Conservation (phyloP, 129 eudicot genomes). For the Ambrosia artemisiifolia region DNA sequence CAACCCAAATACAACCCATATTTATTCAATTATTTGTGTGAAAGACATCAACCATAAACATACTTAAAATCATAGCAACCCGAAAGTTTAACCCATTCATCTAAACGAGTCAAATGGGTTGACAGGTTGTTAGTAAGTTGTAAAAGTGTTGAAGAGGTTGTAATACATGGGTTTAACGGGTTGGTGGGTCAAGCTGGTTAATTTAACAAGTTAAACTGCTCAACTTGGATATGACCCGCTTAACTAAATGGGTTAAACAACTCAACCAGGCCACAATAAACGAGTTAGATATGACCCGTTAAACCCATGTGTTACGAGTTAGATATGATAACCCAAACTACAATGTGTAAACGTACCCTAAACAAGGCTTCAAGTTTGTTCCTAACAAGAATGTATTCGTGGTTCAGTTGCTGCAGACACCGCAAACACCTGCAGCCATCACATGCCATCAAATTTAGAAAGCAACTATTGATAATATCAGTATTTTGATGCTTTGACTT, state of each 20-base stretch:
- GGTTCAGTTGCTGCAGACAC: slow-evolving; percentile 59
- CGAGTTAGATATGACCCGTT: neutral
- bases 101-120: neutral
- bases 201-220: neutral
- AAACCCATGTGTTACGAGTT: too few species aligned
- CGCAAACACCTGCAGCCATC: slow-evolving; percentile 52
- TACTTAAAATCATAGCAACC: too few species aligned
- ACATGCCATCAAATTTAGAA: neutral
- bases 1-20: neutral
- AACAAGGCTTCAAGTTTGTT: slow-evolving; percentile 69
- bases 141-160: neutral
- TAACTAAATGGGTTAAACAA: neutral
- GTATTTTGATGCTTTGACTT: neutral
- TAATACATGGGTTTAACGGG: too few species aligned
- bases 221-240: neutral
- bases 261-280: neutral
- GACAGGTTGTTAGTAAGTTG: neutral
- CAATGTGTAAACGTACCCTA: slow-evolving; percentile 32
- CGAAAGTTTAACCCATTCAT: neutral
- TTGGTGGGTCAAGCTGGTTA: neutral
- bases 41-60: too few species aligned
- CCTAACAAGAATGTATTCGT: slow-evolving; percentile 70
- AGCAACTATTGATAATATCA: neutral
- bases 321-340: neutral
- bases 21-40: too few species aligned